Evolutionary conservation across 352 stramenopile species (phyloP).

Genomic region (Globisporangium takayamanum): DNA sequence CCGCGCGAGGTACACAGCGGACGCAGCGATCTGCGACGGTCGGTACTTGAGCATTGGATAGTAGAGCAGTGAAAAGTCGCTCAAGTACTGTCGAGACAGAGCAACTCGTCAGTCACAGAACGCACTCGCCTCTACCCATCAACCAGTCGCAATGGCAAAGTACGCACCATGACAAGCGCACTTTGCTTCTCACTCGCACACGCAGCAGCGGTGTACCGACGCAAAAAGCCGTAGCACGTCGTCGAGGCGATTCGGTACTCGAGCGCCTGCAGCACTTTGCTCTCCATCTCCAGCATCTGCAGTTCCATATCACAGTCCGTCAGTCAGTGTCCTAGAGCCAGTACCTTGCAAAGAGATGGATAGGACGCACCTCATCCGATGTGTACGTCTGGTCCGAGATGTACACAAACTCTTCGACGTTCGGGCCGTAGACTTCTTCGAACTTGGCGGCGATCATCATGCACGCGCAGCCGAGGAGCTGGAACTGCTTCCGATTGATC

Average conservation of each 20-base stretch:
- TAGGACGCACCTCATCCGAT: slow-evolving; percentile 46
- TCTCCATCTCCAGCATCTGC: slow-evolving; percentile 82
- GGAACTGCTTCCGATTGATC: slow-evolving; percentile 90
- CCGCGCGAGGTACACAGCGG: slow-evolving; percentile 67
- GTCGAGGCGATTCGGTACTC: slow-evolving; percentile 75
- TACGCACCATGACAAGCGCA: slow-evolving; percentile 52
- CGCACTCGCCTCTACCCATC: not conserved
- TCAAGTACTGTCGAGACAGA: slow-evolving; percentile 49
- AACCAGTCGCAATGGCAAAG: not conserved
- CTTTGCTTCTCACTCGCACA: slow-evolving; percentile 49
- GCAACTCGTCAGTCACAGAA: slow-evolving; percentile 1
- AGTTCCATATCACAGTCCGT: not conserved
- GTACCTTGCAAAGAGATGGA: too few species aligned
- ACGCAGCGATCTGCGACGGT: slow-evolving; percentile 63
- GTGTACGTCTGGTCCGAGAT: slow-evolving; percentile 96
- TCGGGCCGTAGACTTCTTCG: slow-evolving; percentile 95
- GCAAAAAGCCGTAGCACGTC: slow-evolving; percentile 68
- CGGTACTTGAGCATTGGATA: slow-evolving; percentile 72
- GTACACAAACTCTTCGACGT: slow-evolving; percentile 95
- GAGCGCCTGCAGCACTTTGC: slow-evolving; percentile 62
- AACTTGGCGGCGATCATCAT: slow-evolving; percentile 97
- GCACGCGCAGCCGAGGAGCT: slow-evolving; percentile 93
- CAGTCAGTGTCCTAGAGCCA: not conserved
- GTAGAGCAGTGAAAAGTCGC: slow-evolving; percentile 59
- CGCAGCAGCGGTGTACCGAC: slow-evolving; percentile 52